phyloP scores from a whole-genome alignment of 306 rosid genomes.

The Rubus parviflorus region DNA sequence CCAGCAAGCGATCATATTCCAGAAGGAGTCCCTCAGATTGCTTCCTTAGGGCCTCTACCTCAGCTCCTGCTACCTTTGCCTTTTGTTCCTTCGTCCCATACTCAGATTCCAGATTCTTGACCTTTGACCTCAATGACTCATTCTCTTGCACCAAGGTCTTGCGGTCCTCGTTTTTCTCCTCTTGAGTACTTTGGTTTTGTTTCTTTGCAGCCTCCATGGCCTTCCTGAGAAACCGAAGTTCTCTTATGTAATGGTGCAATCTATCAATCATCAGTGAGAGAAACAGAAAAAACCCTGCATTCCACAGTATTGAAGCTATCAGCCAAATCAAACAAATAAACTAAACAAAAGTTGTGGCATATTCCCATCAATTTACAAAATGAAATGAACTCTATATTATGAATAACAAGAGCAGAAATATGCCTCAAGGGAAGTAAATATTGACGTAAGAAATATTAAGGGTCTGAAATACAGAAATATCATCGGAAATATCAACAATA shows the following conservation, averaged over 20 bases:
- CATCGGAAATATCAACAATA: not conserved
- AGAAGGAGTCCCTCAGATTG: conserved; percentile 82
- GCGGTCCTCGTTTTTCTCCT: conserved; percentile 58
- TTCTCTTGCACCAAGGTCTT: conserved; percentile 63
- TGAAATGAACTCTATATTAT: not conserved
- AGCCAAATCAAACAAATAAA: not conserved
- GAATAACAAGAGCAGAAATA: not conserved
- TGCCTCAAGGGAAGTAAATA: not conserved
- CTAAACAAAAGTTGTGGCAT: not conserved
- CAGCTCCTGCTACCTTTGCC: conserved; percentile 53
- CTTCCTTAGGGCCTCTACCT: conserved; percentile 79
- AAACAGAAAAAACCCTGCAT: conserved; percentile 80
- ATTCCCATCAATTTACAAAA: not conserved
- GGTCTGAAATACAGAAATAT: not conserved
- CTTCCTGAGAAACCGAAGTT: conserved; percentile 82
- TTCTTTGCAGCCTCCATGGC: conserved; percentile 89
- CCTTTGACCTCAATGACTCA: conserved; percentile 41
- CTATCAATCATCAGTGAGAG: conserved; percentile 87
- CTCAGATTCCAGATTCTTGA: conserved; percentile 66
- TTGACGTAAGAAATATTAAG: not conserved
- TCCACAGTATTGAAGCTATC: conserved; percentile 3
- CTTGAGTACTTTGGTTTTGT: conserved; percentile 71
- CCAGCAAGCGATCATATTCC: conserved; percentile 83
- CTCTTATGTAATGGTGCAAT: conserved; percentile 86
- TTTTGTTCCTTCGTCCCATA: conserved; percentile 47